Percentiles rank a stretch among this genome's conserved stretches.
phyloP scores from a whole-genome alignment of 768 basidiomycete species.

The Termitomyces sp. region DNA sequence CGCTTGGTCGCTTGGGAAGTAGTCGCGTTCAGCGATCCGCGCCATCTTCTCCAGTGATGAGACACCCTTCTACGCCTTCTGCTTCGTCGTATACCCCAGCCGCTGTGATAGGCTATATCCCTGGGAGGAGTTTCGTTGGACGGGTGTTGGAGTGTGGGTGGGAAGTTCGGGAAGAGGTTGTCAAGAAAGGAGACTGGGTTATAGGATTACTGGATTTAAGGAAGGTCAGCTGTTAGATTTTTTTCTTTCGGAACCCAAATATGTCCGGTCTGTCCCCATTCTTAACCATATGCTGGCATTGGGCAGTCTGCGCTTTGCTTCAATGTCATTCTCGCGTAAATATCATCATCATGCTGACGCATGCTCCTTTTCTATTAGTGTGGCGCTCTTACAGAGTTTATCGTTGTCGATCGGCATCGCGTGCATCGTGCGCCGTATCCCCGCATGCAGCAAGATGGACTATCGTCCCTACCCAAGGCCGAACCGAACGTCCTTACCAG shows the following conservation, averaged over 20 bases:
- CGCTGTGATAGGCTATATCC: slow-evolving; percentile 66
- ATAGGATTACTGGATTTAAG: slow-evolving; percentile 71
- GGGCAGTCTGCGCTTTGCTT: slow-evolving; percentile 4
- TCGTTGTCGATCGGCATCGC: slow-evolving; percentile 75
- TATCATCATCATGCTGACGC: slow-evolving; percentile 7
- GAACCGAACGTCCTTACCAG: slow-evolving; percentile 4
- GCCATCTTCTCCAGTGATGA: not conserved
- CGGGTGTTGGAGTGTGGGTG: slow-evolving; percentile 78
- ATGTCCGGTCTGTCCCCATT: not conserved
- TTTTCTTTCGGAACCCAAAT: not conserved
- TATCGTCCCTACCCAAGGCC: slow-evolving; percentile 1
- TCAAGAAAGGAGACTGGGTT: slow-evolving; percentile 82
- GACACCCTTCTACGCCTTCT: not conserved
- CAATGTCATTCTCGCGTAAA: not conserved
- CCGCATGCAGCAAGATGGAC: slow-evolving; percentile 25
- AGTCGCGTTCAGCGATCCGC: slow-evolving; percentile 3
- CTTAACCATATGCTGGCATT: not conserved
- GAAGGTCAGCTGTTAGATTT: slow-evolving; percentile 50
- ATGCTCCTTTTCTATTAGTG: slow-evolving; percentile 38
- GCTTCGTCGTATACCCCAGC: slow-evolving; percentile 9
- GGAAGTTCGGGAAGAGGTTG: slow-evolving; percentile 63
- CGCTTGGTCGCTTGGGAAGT: slow-evolving; percentile 12
- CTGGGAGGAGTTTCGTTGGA: slow-evolving; percentile 85
- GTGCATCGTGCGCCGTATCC: slow-evolving; percentile 70
- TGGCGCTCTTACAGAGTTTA: slow-evolving; percentile 86